Conservation (phyloP, 768 basidiomycete genomes). For the Termitomyces sp. region DNA sequence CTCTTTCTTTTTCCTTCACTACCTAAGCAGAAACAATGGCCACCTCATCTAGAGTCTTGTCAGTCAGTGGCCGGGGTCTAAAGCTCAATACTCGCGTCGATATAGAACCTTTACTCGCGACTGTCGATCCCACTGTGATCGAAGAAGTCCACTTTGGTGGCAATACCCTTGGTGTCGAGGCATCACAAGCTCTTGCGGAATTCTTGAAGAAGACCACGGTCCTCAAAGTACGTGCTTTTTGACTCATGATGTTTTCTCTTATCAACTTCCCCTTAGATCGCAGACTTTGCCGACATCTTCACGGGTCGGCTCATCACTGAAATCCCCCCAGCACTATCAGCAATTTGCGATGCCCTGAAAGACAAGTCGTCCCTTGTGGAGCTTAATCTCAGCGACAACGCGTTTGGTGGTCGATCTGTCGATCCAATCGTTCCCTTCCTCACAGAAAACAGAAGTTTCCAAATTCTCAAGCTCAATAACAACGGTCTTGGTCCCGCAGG, state of each 20-base stretch:
- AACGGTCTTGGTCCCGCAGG: constrained; percentile 93
- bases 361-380: constrained; percentile 77
- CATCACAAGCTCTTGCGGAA: constrained; percentile 77
- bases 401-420: constrained; percentile 92
- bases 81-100: constrained; percentile 77
- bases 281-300: constrained; percentile 97
- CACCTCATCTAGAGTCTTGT: constrained; percentile 31
- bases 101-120: constrained; percentile 65
- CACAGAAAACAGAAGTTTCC: constrained; percentile 74
- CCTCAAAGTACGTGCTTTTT: constrained; percentile 56
- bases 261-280: constrained; percentile 49
- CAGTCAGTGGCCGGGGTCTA: constrained; percentile 58
- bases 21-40: constrained; percentile 16
- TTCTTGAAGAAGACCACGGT: constrained; percentile 63
- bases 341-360: constrained; percentile 84
- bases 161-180: constrained; percentile 91
- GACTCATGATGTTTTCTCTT: background rate
- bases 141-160: constrained; percentile 93
- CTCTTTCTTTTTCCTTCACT: background rate
- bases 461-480: constrained; percentile 89
- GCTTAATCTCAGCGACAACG: constrained; percentile 92
- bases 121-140: constrained; percentile 57
- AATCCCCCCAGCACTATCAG: constrained; percentile 85
- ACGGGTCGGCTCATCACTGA: constrained; percentile 94
- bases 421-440: constrained; percentile 92